Conservation (phyloP, 164 flowering plant species). For the Vitis amurensis region DNA sequence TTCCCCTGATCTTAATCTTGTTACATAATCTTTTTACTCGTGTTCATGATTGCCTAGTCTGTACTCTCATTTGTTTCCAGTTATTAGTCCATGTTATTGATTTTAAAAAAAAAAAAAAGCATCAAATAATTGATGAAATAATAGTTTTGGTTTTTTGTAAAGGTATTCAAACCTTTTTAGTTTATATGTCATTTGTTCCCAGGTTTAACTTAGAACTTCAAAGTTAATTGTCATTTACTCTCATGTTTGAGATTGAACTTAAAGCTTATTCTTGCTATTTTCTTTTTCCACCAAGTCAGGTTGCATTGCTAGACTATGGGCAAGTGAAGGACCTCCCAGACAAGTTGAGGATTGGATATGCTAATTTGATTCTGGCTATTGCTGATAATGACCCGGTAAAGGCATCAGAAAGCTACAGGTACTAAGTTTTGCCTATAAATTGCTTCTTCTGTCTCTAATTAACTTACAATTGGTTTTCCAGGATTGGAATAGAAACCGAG, state of each 20-base stretch:
- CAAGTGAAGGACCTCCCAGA: slow-evolving; percentile 97
- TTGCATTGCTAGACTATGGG: slow-evolving; percentile 93
- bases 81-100: too few relatives aligned
- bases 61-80: too few relatives aligned
- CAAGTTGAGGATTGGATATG: slow-evolving; percentile 81
- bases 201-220: too few relatives aligned
- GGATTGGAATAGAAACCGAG: background rate
- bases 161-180: too few relatives aligned
- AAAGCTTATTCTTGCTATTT: background rate
- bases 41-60: too few relatives aligned
- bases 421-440: slow-evolving; percentile 6
- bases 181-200: too few relatives aligned
- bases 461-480: background rate
- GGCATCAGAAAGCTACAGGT: slow-evolving; percentile 75
- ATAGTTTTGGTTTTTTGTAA: too few relatives aligned
- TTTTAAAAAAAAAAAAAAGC: too few relatives aligned
- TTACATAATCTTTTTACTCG: too few relatives aligned
- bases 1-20: too few relatives aligned
- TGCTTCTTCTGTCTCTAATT: slow-evolving; percentile 4
- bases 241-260: background rate
- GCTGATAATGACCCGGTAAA: slow-evolving; percentile 66
- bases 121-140: too few relatives aligned
- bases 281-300: slow-evolving; percentile 39
- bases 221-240: background rate
- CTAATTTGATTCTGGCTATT: slow-evolving; percentile 77